phyloP scores from a whole-genome alignment of 345 rosid genomes.

The Trapa incisa region DNA sequence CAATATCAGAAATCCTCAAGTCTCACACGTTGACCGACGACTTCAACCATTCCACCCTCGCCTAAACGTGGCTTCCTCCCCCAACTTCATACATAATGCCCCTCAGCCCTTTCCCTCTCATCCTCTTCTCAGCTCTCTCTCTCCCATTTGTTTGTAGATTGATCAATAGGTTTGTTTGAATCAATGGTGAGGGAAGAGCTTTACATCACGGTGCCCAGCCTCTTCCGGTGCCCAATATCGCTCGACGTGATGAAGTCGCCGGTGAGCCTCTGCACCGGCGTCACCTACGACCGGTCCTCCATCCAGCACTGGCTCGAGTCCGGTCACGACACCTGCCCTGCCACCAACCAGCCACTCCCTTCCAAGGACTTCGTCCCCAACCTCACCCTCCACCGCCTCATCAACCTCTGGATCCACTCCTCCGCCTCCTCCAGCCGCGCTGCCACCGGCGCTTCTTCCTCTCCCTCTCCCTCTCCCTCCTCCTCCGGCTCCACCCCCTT shows the following conservation, averaged over 20 bases:
- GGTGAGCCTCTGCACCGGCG: constrained; percentile 23
- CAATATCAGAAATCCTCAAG: neutral
- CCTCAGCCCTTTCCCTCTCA: neutral
- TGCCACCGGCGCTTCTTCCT: neutral
- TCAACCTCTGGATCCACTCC: neutral
- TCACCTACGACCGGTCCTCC: constrained; percentile 30
- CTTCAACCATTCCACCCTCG: neutral
- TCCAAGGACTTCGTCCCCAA: constrained; percentile 23
- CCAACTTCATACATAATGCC: constrained; percentile 6
- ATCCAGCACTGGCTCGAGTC: constrained; percentile 30
- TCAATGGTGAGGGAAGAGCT: neutral
- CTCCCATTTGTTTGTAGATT: neutral
- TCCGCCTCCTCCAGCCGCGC: neutral
- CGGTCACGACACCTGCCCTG: constrained; percentile 26
- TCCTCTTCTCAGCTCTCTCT: neutral
- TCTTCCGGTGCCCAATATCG: constrained; percentile 32
- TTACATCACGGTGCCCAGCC: constrained; percentile 12
- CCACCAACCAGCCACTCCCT: constrained; percentile 12
- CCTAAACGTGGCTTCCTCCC: constrained; percentile 8
- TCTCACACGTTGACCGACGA: constrained; percentile 13
- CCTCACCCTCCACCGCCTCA: constrained; percentile 9
- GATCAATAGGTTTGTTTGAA: neutral
- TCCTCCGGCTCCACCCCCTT: neutral
- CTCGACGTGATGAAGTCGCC: constrained; percentile 34
- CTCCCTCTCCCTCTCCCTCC: neutral